Conservation (phyloP, 441 rosid species). For the Geranium incanum region DNA sequence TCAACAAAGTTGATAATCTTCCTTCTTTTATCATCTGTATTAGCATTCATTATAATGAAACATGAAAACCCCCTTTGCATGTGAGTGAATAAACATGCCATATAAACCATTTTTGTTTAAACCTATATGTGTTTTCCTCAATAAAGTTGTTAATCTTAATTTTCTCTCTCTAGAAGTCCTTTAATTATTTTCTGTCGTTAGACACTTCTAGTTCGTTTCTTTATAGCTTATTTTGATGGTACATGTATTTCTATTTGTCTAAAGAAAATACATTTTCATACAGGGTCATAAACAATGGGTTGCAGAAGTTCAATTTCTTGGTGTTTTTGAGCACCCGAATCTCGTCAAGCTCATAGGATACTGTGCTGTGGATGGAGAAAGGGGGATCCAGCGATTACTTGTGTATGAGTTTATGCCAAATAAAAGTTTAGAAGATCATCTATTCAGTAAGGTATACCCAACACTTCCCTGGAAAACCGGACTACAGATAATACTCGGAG, state of each 20-base stretch:
- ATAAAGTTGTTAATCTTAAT: no score
- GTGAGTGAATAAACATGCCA: no score
- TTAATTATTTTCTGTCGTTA: no score
- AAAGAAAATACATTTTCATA: not conserved
- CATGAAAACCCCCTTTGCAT: no score
- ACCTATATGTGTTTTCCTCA: no score
- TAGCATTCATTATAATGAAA: no score
- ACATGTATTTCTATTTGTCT: not conserved
- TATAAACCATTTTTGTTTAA: no score
- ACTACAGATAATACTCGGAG: slow-evolving; percentile 58
- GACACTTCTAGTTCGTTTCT: no score
- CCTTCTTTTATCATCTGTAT: no score
- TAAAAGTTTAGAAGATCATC: slow-evolving; percentile 73
- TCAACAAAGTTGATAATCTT: no score
- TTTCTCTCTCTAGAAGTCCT: no score
- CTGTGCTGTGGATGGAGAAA: slow-evolving; percentile 60
- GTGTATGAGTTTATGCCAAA: slow-evolving; percentile 79
- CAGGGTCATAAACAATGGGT: slow-evolving; percentile 68
- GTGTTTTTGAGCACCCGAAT: slow-evolving; percentile 52
- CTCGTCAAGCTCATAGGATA: slow-evolving; percentile 71
- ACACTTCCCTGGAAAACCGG: slow-evolving; percentile 65
- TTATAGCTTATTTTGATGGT: not conserved
- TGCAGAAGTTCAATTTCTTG: slow-evolving; percentile 53
- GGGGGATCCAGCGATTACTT: slow-evolving; percentile 64
- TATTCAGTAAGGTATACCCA: slow-evolving; percentile 39